Conservation (phyloP, 78 protist species). For the Tieghemostelium lacteum region DNA sequence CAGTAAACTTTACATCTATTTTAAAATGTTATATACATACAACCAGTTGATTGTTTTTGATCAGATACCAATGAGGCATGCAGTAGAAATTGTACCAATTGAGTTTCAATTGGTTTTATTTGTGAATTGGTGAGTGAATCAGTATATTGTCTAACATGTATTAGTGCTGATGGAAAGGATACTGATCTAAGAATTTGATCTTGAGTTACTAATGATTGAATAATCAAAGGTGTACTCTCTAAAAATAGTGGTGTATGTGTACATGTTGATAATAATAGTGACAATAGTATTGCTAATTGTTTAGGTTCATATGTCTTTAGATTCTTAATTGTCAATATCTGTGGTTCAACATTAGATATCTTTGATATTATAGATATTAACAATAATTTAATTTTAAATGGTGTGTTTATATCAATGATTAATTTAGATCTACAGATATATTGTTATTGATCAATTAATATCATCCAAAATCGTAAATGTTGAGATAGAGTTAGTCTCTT, state of each 20-base stretch:
- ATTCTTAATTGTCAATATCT: background rate
- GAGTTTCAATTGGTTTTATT: constrained; percentile 64
- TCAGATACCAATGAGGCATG: constrained; percentile 72
- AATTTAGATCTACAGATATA: constrained; percentile 20
- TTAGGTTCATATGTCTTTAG: constrained; percentile 55
- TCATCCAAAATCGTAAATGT: background rate
- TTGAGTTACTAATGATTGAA: constrained; percentile 56
- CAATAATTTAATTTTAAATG: constrained; percentile 36
- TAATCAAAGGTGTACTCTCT: constrained; percentile 25
- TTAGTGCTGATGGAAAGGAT: constrained; percentile 46
- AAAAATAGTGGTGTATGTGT: constrained; percentile 8
- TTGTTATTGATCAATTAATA: background rate
- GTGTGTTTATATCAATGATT: constrained; percentile 49
- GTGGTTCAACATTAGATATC: constrained; percentile 30
- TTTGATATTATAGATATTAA: constrained; percentile 53
- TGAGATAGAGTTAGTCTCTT: background rate
- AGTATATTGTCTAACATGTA: constrained; percentile 17
- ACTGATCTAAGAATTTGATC: constrained; percentile 46
- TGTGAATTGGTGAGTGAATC: constrained; percentile 14
- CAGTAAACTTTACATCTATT: background rate
- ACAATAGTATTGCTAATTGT: constrained; percentile 25
- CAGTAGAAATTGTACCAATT: constrained; percentile 40
- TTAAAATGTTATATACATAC: constrained; percentile 1
- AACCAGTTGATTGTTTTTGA: constrained; percentile 38
- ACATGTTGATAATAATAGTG: constrained; percentile 8